Base-by-base conservation (phyloP, 495 filamentous ascomycete genomes). In the Parachaetomium inaequale region DNA sequence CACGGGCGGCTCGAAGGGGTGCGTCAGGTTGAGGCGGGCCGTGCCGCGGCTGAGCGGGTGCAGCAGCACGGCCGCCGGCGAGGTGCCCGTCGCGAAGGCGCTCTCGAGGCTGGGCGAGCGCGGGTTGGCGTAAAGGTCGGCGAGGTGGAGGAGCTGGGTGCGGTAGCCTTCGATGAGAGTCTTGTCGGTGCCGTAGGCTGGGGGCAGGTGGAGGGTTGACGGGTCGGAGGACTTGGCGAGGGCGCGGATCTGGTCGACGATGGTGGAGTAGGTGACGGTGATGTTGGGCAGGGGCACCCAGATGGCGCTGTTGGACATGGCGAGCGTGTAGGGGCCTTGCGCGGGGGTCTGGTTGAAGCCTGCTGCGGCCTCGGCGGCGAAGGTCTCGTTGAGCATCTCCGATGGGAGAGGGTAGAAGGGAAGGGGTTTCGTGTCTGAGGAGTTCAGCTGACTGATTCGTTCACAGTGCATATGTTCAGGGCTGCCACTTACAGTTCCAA, bases 31-130 rank as follows among this genome's bases (percentile, higher is more conserved):
- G 19, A 80, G 72, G 21, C 68, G 62, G 6, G 73, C 68, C 45
- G 66, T 64, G 38, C 66, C 67, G 17, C 70, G 59, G 63, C 73
- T 73, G 14, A 72, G 63, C 7, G 74, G 73, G 53, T 75, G 74
- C 28, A 72, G 63, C 1, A 72, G 64, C 31, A 71, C 58, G 3
- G 65, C 60, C 26, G 29, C 52, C 8, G 65, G 53, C 4, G 67
- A 56, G 7, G 58, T 17, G 1, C 65, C 68, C 3, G 59, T 56
- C 1, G 62, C 59, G 26, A 73, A 71, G 12, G 76, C 69, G 26
- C 69, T 61, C 43, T 72, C 70, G 47, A 68, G 38, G 43, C 46
- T 64, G 7, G 70, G 66, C 0, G 63, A 49, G 15, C 63, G 15
- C 4, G 68, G 64, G 52, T 70, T 62, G 19, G 31, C 40, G 29